Percentiles rank a stretch among this genome's conserved stretches.
phyloP scores from a whole-genome alignment of 192 early-diverging fungal species.

The Coemansia sp. region DNA sequence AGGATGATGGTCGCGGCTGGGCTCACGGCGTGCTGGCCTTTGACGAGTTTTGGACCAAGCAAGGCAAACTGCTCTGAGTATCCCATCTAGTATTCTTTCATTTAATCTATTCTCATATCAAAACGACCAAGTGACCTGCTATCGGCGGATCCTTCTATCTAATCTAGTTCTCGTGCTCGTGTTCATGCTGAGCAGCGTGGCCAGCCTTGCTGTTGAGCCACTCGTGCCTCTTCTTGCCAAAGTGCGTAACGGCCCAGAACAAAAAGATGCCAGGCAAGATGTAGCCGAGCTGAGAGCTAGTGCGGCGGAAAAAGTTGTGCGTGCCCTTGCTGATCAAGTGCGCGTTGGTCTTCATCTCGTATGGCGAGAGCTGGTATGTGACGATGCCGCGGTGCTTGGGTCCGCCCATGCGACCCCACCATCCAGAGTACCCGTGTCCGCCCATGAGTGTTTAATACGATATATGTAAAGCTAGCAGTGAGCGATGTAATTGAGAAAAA shows the following conservation, averaged over 20 bases:
- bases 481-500: background rate
- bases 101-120: background rate
- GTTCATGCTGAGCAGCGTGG: conserved; percentile 29
- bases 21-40: conserved; percentile 25
- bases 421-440: conserved; percentile 49
- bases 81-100: background rate
- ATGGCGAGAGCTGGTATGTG: conserved; percentile 51
- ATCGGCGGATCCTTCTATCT: too few relatives aligned
- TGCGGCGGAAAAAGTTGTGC: conserved; percentile 50
- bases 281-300: conserved; percentile 15
- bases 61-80: background rate
- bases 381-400: conserved; percentile 51
- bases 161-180: conserved; percentile 24
- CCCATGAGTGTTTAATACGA: conserved; percentile 21
- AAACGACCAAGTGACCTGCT: background rate
- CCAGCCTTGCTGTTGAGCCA: conserved; percentile 52
- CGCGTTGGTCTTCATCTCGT: conserved; percentile 52
- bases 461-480: background rate
- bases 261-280: too few relatives aligned
- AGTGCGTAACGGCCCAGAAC: conserved; percentile 4
- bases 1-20: conserved; percentile 20
- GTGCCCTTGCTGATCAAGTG: conserved; percentile 51
- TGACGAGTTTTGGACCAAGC: conserved; percentile 32
- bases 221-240: conserved; percentile 50
- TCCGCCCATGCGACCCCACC: conserved; percentile 50